A percentile compares a stretch with the other conserved stretches of the same genome.
Conservation (phyloP, 2,329 filamentous ascomycete genomes). For the Aspergillus sp. region DNA sequence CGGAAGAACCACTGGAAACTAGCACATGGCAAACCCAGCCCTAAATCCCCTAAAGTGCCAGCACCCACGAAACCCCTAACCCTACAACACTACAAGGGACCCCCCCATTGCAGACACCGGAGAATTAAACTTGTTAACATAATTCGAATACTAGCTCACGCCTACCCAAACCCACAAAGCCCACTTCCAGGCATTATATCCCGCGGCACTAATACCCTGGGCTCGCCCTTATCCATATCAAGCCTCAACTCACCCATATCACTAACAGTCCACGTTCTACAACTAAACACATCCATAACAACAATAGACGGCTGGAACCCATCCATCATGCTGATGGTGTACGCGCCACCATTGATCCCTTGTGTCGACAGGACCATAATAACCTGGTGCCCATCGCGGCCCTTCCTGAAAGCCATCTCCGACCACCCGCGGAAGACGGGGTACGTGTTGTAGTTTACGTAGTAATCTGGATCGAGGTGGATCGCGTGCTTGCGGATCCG, state of each 20-base stretch:
- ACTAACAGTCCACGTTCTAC: constrained; percentile 27
- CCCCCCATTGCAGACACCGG: not conserved
- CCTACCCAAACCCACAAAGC: constrained; percentile 25
- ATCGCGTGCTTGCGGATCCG: constrained; percentile 44
- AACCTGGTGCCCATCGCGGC: constrained; percentile 40
- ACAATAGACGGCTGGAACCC: constrained; percentile 24
- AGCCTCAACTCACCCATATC: constrained; percentile 24
- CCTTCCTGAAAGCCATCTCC: constrained; percentile 49
- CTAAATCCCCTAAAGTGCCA: not conserved
- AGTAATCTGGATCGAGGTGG: constrained; percentile 38
- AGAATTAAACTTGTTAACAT: not conserved
- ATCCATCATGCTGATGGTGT: constrained; percentile 30
- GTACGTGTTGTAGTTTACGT: constrained; percentile 39
- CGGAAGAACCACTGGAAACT: not conserved
- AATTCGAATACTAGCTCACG: constrained; percentile 9
- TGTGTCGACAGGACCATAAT: constrained; percentile 47
- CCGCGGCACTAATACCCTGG: constrained; percentile 30
- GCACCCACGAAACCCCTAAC: not conserved
- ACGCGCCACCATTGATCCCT: constrained; percentile 31
- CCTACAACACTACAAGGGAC: not conserved
- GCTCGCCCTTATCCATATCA: constrained; percentile 31
- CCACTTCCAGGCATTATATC: constrained; percentile 31
- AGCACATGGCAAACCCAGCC: constrained; percentile 1
- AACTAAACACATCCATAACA: constrained; percentile 30
- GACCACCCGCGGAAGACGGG: constrained; percentile 43